Conservation (phyloP, 169 alveolate species). For the Babesia caballi region DNA sequence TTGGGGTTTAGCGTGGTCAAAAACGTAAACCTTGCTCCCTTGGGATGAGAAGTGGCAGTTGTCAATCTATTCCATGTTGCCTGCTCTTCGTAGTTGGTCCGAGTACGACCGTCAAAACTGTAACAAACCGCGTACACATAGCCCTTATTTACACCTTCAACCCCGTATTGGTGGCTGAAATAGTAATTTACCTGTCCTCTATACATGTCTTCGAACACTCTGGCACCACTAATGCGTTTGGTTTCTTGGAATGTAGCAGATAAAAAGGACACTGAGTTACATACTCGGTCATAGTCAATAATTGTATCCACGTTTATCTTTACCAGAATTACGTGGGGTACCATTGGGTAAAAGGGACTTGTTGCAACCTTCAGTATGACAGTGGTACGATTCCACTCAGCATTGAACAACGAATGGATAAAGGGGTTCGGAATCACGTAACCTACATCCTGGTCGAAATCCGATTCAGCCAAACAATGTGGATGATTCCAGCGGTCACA, state of each 20-base stretch:
- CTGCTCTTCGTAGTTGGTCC: background rate
- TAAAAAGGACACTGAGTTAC: constrained; percentile 4
- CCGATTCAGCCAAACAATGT: constrained; percentile 36
- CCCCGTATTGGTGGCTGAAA: background rate
- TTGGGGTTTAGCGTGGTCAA: constrained; percentile 33
- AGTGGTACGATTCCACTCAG: constrained; percentile 5
- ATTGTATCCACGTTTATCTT: background rate
- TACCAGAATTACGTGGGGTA: constrained; percentile 14
- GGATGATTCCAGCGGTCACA: constrained; percentile 60
- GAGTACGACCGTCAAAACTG: background rate
- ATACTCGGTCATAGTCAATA: constrained; percentile 31
- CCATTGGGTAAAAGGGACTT: background rate
- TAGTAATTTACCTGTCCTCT: background rate
- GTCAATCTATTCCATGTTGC: background rate
- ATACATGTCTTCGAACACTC: background rate
- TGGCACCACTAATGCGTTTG: background rate
- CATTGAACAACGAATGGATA: background rate
- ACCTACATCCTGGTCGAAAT: constrained; percentile 26
- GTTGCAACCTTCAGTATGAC: background rate
- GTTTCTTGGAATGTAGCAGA: background rate
- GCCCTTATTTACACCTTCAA: constrained; percentile 19
- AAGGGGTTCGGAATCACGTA: constrained; percentile 17
- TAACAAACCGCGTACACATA: constrained; percentile 30
- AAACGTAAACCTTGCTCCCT: background rate
- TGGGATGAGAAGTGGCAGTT: background rate